Percentiles rank a stretch among this genome's conserved stretches.
phyloP scores from a whole-genome alignment of 2,329 filamentous ascomycete species.

The Alternaria hordeiaustralica region DNA sequence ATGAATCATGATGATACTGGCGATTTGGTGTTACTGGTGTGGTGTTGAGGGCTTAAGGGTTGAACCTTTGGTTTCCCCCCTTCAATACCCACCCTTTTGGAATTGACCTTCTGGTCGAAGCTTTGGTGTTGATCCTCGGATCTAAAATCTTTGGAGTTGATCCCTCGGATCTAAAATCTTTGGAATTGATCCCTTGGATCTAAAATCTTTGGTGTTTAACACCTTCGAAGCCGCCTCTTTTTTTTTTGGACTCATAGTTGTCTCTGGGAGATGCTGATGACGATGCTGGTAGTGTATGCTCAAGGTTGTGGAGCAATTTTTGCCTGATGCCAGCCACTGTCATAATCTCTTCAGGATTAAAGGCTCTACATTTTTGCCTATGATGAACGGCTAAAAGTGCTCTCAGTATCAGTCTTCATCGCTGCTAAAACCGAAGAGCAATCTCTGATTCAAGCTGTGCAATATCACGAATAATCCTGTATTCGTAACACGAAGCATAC shows the following conservation, averaged over 20 bases:
- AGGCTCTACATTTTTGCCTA: neutral
- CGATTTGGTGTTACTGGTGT: neutral
- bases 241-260: neutral
- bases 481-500: neutral
- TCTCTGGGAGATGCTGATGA: neutral
- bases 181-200: neutral
- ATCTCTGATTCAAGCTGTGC: neutral
- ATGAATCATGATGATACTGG: conserved; percentile 2
- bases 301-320: neutral
- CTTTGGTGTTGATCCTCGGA: too few species aligned
- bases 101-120: neutral
- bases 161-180: neutral
- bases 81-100: neutral
- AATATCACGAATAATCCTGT: accelerated
- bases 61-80: neutral
- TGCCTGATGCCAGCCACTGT: neutral
- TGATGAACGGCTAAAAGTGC: neutral
- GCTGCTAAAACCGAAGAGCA: neutral
- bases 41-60: neutral
- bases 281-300: neutral
- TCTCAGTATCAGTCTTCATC: neutral
- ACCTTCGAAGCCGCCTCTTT: neutral
- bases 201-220: neutral
- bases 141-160: neutral
- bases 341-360: neutral